These are phyloP conservation scores for Ceratocystiopsis minuta DNA, from an alignment of 2,329 filamentous ascomycete genomes.

Conservation along the genomic window DNA sequence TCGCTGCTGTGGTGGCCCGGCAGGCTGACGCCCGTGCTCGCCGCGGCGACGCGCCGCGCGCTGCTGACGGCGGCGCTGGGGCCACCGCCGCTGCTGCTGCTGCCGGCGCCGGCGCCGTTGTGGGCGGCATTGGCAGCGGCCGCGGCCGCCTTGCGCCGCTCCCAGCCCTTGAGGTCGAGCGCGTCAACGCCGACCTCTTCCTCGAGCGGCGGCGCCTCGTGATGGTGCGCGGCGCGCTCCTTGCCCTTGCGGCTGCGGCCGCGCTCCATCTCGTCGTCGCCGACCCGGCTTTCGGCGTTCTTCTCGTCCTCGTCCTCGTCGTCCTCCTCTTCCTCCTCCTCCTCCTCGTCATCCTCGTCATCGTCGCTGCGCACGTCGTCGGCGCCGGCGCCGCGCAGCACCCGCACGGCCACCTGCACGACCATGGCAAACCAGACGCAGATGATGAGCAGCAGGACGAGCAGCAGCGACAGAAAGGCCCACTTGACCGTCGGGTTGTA, in stretches of 20 bases:
- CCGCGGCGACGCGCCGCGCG: too few relatives aligned
- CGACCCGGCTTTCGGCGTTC: constrained; percentile 22
- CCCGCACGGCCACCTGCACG: constrained; percentile 60
- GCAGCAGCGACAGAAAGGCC: constrained; percentile 58
- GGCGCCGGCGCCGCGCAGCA: constrained; percentile 57
- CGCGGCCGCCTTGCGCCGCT: constrained; percentile 35
- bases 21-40: constrained; percentile 40
- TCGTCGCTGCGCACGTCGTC: constrained; percentile 82
- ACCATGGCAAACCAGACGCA: constrained; percentile 83
- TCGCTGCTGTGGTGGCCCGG: constrained; percentile 44
- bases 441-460: constrained; percentile 63
- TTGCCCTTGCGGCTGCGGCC: constrained; percentile 18
- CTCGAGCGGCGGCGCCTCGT: constrained; percentile 41
- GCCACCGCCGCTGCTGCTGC: too few relatives aligned
- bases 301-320: constrained; percentile 31
- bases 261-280: constrained; percentile 36
- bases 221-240: constrained; percentile 10
- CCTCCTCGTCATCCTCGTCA: constrained; percentile 51
- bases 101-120: constrained; percentile 17
- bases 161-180: constrained; percentile 48
- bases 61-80: too few relatives aligned
- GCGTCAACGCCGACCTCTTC: constrained; percentile 60
- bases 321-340: constrained; percentile 36
- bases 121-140: background rate
- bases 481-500: constrained; percentile 59